phyloP scores from a whole-genome alignment of 805 yeast species.

The Candida maesae region DNA sequence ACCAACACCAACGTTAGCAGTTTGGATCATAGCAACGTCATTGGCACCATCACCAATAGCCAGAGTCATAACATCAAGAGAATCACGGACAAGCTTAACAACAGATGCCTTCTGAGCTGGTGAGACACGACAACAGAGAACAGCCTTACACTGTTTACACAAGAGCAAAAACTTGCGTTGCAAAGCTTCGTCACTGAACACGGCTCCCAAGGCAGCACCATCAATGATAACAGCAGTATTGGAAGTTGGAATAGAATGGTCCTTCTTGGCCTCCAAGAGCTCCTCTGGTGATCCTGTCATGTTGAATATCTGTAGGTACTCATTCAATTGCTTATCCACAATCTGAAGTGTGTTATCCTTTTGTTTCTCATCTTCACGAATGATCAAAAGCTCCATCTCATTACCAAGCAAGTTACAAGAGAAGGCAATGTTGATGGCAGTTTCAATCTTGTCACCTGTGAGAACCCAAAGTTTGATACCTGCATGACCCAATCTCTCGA shows the following conservation, averaged over 20 bases:
- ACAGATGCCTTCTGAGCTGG: slow-evolving; percentile 88
- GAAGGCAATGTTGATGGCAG: slow-evolving; percentile 84
- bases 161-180: slow-evolving; percentile 58
- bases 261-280: slow-evolving; percentile 45
- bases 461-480: slow-evolving; percentile 85
- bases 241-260: slow-evolving; percentile 66
- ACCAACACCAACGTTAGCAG: slow-evolving; percentile 86
- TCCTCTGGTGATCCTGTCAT: slow-evolving; percentile 60
- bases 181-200: slow-evolving; percentile 41
- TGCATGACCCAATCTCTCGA: slow-evolving; percentile 62
- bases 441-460: slow-evolving; percentile 87
- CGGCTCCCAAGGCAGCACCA: slow-evolving; percentile 69
- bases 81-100: slow-evolving; percentile 70
- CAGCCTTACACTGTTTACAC: slow-evolving; percentile 79
- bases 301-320: slow-evolving; percentile 42
- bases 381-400: slow-evolving; percentile 70
- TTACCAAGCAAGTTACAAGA: slow-evolving; percentile 74
- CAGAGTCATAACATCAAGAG: slow-evolving; percentile 74
- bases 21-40: slow-evolving; percentile 89
- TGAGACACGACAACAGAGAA: slow-evolving; percentile 81
- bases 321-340: slow-evolving; percentile 33
- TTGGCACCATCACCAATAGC: slow-evolving; percentile 90
- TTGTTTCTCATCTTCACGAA: slow-evolving; percentile 40
- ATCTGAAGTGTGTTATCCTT: slow-evolving; percentile 15
- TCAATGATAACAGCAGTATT: slow-evolving; percentile 70